Evolutionary conservation across 83 land plant species (phyloP).

Genomic region (Diphasiastrum complanatum): DNA sequence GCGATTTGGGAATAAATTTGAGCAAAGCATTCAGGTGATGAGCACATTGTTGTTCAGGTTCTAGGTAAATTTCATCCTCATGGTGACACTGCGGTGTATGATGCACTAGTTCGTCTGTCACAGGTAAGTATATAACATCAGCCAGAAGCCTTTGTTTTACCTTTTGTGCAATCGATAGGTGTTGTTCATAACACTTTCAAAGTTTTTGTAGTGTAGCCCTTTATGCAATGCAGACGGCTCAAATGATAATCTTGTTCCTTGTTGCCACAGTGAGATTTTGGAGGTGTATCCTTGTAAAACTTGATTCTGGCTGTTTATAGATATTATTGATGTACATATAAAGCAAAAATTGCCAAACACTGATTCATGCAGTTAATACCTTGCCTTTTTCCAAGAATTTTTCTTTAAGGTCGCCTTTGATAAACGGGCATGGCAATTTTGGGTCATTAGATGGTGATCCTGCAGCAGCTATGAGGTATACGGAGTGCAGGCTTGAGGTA

Average conservation of each 20-base stretch:
- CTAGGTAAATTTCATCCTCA: conserved; percentile 98
- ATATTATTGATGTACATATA: too few species aligned
- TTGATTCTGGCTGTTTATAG: too few species aligned
- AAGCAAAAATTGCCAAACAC: too few species aligned
- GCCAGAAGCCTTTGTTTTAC: too few species aligned
- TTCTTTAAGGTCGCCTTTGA: conserved; percentile 70
- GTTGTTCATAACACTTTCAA: too few species aligned
- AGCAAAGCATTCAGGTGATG: background rate
- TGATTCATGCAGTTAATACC: background rate
- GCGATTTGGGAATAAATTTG: background rate
- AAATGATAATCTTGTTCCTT: too few species aligned
- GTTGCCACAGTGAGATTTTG: too few species aligned
- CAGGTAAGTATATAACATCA: too few species aligned
- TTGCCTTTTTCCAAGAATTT: conserved; percentile 47
- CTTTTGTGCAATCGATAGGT: too few species aligned
- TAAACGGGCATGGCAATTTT: conserved; percentile 95
- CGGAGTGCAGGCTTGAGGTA: conserved; percentile 94
- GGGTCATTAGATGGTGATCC: conserved; percentile 99
- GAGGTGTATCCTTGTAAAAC: too few species aligned
- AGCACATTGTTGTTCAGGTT: conserved; percentile 46
- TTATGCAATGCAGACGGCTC: too few species aligned
- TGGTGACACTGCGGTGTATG: conserved; percentile 95
- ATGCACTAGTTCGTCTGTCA: conserved; percentile 92
- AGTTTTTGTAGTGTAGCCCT: too few species aligned
- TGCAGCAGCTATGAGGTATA: conserved; percentile 98